Conservation (phyloP, 139 green algal genomes). For the Chlorella sorokiniana region DNA sequence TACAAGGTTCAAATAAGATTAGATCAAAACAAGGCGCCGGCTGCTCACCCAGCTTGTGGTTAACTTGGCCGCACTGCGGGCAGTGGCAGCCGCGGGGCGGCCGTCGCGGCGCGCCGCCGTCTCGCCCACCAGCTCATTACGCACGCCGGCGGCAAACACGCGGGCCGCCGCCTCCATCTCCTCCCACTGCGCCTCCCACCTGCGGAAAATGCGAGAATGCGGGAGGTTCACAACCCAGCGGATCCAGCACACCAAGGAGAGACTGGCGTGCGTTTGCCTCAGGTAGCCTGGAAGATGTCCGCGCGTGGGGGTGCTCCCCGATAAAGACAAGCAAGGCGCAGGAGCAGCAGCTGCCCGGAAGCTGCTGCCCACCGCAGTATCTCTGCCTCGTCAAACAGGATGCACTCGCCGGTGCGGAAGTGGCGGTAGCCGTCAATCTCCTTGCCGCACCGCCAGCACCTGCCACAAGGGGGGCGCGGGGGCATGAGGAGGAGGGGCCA, state of each 20-base stretch:
- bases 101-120: neutral
- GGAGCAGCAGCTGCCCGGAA: no score
- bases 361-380: constrained; percentile 52
- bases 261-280: no score
- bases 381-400: constrained; percentile 72
- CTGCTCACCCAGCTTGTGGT: constrained; percentile 51
- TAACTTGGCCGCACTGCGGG: constrained; percentile 68
- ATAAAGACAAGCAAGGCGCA: no score
- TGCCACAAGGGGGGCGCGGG: neutral
- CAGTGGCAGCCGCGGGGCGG: constrained; percentile 38
- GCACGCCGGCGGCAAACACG: neutral
- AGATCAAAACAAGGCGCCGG: no score
- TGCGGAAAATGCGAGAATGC: no score
- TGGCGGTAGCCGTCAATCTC: constrained; percentile 65
- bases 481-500: neutral
- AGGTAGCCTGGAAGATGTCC: no score
- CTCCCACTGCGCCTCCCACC: constrained; percentile 41
- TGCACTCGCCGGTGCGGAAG: constrained; percentile 51
- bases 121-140: constrained; percentile 24
- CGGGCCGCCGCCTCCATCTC: constrained; percentile 28
- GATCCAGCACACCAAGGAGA: neutral
- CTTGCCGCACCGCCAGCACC: constrained; percentile 33
- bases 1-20: no score
- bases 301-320: no score
- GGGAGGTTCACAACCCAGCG: neutral